phyloP scores from a whole-genome alignment of 192 early-diverging fungal species.

The Phlyctochytrium arcticum region DNA sequence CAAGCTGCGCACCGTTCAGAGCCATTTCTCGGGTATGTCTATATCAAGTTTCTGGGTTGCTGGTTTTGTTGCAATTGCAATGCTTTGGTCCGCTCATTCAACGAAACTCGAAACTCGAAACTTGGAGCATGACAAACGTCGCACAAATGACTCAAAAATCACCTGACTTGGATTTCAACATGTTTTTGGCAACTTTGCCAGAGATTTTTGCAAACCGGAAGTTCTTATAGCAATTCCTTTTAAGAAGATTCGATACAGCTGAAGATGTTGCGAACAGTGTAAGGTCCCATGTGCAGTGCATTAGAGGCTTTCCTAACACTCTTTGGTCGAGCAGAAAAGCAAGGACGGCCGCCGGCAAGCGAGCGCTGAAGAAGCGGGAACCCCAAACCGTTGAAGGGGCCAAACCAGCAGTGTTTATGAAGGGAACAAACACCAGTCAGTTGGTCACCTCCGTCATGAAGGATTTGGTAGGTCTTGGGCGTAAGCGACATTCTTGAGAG shows the following conservation, averaged over 20 bases:
- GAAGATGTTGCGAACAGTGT: background rate
- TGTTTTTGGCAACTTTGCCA: too few species aligned
- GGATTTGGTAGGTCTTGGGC: slow-evolving; percentile 67
- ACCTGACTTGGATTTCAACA: too few species aligned
- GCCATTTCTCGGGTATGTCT: background rate
- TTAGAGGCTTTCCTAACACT: background rate
- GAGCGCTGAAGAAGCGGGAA: slow-evolving; percentile 81
- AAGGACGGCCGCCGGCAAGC: slow-evolving; percentile 83
- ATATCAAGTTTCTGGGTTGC: too few species aligned
- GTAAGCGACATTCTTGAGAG: background rate
- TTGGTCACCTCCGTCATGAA: slow-evolving; percentile 78
- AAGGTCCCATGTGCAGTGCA: background rate
- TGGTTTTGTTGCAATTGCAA: too few species aligned
- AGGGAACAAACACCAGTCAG: slow-evolving; percentile 81
- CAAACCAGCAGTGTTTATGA: slow-evolving; percentile 87
- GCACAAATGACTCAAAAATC: too few species aligned
- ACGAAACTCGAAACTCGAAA: too few species aligned
- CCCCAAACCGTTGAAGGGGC: slow-evolving; percentile 86
- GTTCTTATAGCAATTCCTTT: too few species aligned
- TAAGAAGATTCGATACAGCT: too few species aligned
- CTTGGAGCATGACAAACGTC: too few species aligned
- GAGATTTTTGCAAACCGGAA: too few species aligned
- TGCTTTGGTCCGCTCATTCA: too few species aligned
- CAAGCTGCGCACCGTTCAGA: slow-evolving; percentile 23
- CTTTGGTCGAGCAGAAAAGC: slow-evolving; percentile 59